These are phyloP conservation scores for Cyclostephanos invisitatus DNA, from an alignment of 108 stramenopile genomes.

Conservation along the genomic window DNA sequence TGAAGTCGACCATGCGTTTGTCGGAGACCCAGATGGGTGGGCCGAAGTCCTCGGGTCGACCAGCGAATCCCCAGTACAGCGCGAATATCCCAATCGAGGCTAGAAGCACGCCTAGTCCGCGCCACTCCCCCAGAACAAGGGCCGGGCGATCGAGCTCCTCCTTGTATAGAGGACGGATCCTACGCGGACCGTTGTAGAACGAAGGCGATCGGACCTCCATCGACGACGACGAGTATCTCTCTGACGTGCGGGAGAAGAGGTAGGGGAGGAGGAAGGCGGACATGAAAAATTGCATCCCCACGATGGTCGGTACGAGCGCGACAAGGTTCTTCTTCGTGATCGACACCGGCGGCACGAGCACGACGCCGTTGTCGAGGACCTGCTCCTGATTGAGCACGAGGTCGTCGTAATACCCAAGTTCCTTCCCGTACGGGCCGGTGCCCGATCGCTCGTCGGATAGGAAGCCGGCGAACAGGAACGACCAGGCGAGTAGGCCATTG, in stretches of 20 bases:
- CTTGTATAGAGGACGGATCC: slow-evolving; percentile 32
- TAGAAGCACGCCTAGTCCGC: slow-evolving; percentile 54
- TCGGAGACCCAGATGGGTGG: slow-evolving; percentile 50
- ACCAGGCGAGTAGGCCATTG: slow-evolving; percentile 88
- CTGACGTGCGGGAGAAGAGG: slow-evolving; percentile 64
- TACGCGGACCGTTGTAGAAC: slow-evolving; percentile 6
- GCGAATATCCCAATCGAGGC: slow-evolving; percentile 63
- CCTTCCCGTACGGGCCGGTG: slow-evolving; percentile 10
- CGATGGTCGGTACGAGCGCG: slow-evolving; percentile 64
- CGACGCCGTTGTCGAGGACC: slow-evolving; percentile 30
- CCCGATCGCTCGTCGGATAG: slow-evolving; percentile 76
- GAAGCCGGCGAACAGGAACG: slow-evolving; percentile 87
- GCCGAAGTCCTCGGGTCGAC: slow-evolving; percentile 67
- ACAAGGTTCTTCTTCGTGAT: slow-evolving; percentile 65
- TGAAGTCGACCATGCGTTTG: slow-evolving; percentile 56
- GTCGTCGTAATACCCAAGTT: slow-evolving; percentile 31
- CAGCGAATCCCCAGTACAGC: slow-evolving; percentile 71
- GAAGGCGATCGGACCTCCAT: slow-evolving; percentile 38
- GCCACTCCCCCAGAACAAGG: slow-evolving; percentile 60
- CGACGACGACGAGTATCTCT: slow-evolving; percentile 30
- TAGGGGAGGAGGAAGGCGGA: slow-evolving; percentile 85
- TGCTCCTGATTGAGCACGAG: slow-evolving; percentile 32
- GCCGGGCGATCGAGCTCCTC: slow-evolving; percentile 34
- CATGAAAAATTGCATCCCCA: slow-evolving; percentile 91
- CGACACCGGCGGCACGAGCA: slow-evolving; percentile 27